Evolutionary conservation across 768 basidiomycete genomes (phyloP).

Genomic region (Mycena metata): DNA sequence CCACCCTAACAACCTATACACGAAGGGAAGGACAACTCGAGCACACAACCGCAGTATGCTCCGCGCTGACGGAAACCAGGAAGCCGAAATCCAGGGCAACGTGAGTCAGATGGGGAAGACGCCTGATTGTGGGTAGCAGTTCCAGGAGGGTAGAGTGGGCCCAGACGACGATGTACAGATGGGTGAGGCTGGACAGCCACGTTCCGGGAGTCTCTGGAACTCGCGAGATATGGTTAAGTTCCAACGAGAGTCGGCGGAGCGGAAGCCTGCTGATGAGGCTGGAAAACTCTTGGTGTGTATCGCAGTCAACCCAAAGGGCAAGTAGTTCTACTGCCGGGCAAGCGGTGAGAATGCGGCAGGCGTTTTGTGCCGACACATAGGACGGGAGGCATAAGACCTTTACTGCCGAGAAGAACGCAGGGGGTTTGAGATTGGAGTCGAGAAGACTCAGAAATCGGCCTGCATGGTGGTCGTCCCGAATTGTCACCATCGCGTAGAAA

Average conservation of each 20-base stretch:
- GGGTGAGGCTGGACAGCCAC: slow-evolving; percentile 7
- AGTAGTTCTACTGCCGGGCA: background rate
- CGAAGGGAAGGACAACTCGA: background rate
- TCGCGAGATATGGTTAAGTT: background rate
- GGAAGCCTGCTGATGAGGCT: background rate
- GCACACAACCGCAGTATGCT: background rate
- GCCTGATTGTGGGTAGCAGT: background rate
- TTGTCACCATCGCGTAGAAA: background rate
- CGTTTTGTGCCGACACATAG: background rate
- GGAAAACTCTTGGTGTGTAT: background rate
- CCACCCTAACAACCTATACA: background rate
- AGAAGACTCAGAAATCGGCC: background rate
- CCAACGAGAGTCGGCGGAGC: slow-evolving; percentile 4
- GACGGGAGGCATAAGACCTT: background rate
- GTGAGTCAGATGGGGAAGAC: background rate
- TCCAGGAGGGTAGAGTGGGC: background rate
- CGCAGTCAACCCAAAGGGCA: background rate
- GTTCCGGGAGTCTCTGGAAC: background rate
- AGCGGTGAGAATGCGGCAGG: background rate
- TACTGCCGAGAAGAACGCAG: slow-evolving; percentile 6
- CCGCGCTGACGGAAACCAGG: too few species aligned
- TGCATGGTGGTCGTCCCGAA: background rate
- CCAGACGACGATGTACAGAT: background rate
- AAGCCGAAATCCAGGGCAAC: background rate
- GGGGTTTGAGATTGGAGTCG: background rate